Conservation (phyloP, 2,329 filamentous ascomycete genomes). For the Epichloe bromicola region DNA sequence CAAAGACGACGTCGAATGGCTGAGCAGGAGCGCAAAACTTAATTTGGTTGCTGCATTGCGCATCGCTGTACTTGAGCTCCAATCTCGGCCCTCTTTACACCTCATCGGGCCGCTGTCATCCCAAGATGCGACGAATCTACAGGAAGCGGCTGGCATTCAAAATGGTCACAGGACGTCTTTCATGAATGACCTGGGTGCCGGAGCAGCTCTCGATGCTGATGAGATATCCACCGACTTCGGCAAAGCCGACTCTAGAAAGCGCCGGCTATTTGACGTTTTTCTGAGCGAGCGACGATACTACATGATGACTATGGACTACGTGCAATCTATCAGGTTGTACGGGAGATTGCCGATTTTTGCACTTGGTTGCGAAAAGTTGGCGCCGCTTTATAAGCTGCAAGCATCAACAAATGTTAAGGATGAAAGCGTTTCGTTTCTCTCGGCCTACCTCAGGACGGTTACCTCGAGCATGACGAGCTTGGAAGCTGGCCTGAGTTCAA, state of each 20-base stretch:
- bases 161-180: slow-evolving; percentile 46
- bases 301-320: slow-evolving; percentile 47
- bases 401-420: slow-evolving; percentile 15
- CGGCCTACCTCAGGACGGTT: slow-evolving; percentile 35
- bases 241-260: slow-evolving; percentile 45
- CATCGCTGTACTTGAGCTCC: slow-evolving; percentile 70
- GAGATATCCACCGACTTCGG: slow-evolving; percentile 47
- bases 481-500: slow-evolving; percentile 34
- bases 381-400: slow-evolving; percentile 19
- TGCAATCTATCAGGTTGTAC: slow-evolving; percentile 35
- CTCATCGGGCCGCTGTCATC: slow-evolving; percentile 60
- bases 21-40: slow-evolving; percentile 64
- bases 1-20: slow-evolving; percentile 75
- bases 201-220: slow-evolving; percentile 36
- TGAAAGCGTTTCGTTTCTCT: slow-evolving; percentile 31
- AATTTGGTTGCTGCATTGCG: slow-evolving; percentile 75
- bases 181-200: slow-evolving; percentile 36
- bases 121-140: slow-evolving; percentile 64
- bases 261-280: slow-evolving; percentile 58
- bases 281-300: slow-evolving; percentile 59
- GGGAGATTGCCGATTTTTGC: slow-evolving; percentile 23
- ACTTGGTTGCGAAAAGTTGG: slow-evolving; percentile 14
- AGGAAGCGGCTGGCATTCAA: slow-evolving; percentile 56
- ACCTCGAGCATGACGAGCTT: slow-evolving; percentile 35
- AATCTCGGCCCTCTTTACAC: slow-evolving; percentile 61